These are phyloP conservation scores for Iris macrosiphon DNA, from an alignment of 106 monocot species.

Conservation along the genomic window DNA sequence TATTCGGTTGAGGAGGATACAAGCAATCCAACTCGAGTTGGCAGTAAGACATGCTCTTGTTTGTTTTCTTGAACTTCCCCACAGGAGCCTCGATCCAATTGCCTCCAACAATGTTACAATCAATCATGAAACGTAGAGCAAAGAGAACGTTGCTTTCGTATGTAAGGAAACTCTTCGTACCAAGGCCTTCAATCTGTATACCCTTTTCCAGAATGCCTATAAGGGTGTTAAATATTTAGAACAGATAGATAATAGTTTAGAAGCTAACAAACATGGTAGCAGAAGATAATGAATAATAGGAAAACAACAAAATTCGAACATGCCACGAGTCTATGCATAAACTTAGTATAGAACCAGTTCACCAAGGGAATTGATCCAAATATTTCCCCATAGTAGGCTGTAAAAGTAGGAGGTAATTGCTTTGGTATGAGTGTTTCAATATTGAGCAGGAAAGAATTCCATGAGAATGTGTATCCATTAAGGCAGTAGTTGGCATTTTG, in stretches of 20 bases:
- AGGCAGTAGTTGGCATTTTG: too few relatives aligned
- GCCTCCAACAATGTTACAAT: slow-evolving; percentile 89
- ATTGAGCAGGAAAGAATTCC: too few relatives aligned
- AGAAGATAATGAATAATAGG: not conserved
- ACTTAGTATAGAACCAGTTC: too few relatives aligned
- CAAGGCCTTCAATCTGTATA: slow-evolving; percentile 84
- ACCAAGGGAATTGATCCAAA: too few relatives aligned
- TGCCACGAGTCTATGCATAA: too few relatives aligned
- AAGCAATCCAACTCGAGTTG: slow-evolving; percentile 87
- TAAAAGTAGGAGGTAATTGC: too few relatives aligned
- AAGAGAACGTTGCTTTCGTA: slow-evolving; percentile 99
- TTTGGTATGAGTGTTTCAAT: too few relatives aligned
- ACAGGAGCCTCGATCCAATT: slow-evolving; percentile 93
- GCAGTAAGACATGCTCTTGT: slow-evolving; percentile 64
- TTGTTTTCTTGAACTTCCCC: slow-evolving; percentile 69
- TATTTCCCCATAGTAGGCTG: too few relatives aligned
- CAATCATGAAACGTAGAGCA: slow-evolving; percentile 98
- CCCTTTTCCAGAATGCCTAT: slow-evolving; percentile 93
- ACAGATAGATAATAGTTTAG: not conserved
- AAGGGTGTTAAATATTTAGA: not conserved
- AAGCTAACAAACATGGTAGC: not conserved
- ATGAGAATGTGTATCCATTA: too few relatives aligned
- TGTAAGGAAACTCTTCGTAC: slow-evolving; percentile 80
- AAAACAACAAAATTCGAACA: not conserved
- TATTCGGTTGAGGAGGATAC: slow-evolving; percentile 60